Conservation (phyloP, 2,329 filamentous ascomycete species). For the Colletotrichum karsti region DNA sequence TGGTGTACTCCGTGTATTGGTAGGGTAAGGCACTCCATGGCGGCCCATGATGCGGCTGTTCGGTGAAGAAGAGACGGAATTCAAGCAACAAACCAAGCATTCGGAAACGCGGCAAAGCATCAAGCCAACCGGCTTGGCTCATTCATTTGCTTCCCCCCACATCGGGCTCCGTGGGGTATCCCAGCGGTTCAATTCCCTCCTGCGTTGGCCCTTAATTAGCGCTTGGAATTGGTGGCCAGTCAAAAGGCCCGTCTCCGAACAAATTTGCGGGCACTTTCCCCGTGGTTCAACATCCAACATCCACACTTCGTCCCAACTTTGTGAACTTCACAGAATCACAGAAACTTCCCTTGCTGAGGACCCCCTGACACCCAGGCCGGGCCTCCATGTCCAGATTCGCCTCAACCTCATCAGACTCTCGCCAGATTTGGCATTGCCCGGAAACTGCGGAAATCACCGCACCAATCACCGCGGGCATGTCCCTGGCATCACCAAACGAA, state of each 20-base stretch:
- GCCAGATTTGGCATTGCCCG: background rate
- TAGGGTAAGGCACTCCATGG: background rate
- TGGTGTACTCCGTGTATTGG: background rate
- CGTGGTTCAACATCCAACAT: background rate
- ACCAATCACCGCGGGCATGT: constrained; percentile 2
- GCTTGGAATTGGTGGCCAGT: constrained; percentile 5
- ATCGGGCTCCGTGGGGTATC: background rate
- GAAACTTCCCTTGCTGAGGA: too few relatives aligned
- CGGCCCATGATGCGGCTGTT: background rate
- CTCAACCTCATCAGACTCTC: background rate
- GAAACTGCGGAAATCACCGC: constrained; percentile 2
- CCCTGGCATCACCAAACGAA: constrained; percentile 5
- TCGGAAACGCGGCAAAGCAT: constrained; percentile 12
- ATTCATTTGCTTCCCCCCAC: background rate
- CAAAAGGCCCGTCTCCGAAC: background rate
- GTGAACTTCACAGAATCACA: too few relatives aligned
- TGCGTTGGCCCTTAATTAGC: constrained; percentile 18
- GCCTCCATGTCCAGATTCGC: constrained; percentile 10
- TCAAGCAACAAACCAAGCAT: constrained; percentile 10
- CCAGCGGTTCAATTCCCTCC: background rate
- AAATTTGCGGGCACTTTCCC: background rate
- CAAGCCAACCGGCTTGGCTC: constrained; percentile 22
- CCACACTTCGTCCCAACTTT: background rate
- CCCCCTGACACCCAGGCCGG: background rate
- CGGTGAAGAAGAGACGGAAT: background rate